Base-by-base conservation (phyloP, 1,284 basidiomycete species). In the Apiotrichum montevideense region DNA sequence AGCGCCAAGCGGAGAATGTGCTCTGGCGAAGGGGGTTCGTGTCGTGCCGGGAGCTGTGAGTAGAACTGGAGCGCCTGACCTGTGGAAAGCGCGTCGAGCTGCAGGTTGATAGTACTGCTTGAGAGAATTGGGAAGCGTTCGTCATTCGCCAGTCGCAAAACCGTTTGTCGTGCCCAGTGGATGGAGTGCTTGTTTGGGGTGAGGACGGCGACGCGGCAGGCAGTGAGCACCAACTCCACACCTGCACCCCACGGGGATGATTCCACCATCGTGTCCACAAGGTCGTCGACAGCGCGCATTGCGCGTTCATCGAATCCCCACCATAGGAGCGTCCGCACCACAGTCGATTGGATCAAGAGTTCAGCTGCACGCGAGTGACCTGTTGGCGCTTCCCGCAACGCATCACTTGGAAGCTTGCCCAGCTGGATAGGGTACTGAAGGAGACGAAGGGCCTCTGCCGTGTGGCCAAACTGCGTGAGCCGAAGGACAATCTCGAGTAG, bases 401-500 rank as follows among this genome's bases (percentile, higher is more conserved):
- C 51, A 3, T 39, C 34, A 0, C 40, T 33, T 1, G 65, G 63
- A 0, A 68, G 50, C 41, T 56, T 56, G 7, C 61, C 63, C 5
- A 65, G 53, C 9, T 55, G 52, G 21, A 68, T 43, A 5, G 66
- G 56, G n/a, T 58, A 55, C 35, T 63, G 56, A 9, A 68, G 48
- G 39, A 66, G 58, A 10, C 52, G 44, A 5, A 66, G 52, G 0
- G 63, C 62, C 3, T 51, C 46, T 6, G 40, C 45, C 13, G 48
- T 39, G 32, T 61, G 54, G 1, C 58, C 56, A 7, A 48, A 32
- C 34, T 43, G 50, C 1, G 55, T 37, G 9, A 66, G 51, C 37
- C 63, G 54, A 11, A 63, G 53, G 14, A 61, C 48, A 44, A 65
- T 59, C 35, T 62, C 54, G 21, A 68, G 49, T 4, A 62, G 51